Evolutionary conservation across 1,284 basidiomycete genomes (phyloP).

Genomic region (Rhodotorula glutinis): DNA sequence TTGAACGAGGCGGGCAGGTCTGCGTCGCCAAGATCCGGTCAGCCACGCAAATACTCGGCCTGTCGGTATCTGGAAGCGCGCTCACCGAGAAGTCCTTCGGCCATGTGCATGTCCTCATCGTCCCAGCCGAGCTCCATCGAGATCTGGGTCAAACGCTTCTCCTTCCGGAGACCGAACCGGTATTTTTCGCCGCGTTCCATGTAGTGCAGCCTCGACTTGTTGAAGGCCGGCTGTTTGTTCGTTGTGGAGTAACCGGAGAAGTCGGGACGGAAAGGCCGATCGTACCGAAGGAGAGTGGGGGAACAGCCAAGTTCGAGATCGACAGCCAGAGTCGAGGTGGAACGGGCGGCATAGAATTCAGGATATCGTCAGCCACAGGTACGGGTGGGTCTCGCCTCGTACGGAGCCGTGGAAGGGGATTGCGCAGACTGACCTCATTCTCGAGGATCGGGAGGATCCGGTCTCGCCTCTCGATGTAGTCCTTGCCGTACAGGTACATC

Average conservation of each 20-base stretch:
- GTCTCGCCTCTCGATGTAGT: constrained; percentile 20
- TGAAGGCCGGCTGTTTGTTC: constrained; percentile 59
- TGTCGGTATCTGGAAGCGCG: too few species aligned
- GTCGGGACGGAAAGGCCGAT: neutral
- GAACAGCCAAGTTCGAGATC: neutral
- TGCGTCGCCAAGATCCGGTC: constrained; percentile 7
- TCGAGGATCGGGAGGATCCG: constrained; percentile 31
- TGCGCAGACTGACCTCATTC: constrained; percentile 28
- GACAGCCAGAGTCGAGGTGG: too few species aligned
- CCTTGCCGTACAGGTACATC: constrained; percentile 36
- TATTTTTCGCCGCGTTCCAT: constrained; percentile 47
- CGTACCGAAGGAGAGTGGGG: neutral
- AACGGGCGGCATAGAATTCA: too few species aligned
- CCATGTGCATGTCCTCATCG: constrained; percentile 46
- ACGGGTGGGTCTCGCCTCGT: too few species aligned
- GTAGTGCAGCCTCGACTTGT: constrained; percentile 59
- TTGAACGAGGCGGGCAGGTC: constrained; percentile 38
- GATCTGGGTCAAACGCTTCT: constrained; percentile 52
- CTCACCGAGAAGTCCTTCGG: constrained; percentile 35
- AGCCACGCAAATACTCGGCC: too few species aligned
- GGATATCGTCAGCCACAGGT: too few species aligned
- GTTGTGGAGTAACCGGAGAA: neutral
- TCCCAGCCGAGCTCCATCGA: constrained; percentile 43
- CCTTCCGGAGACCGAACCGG: constrained; percentile 45
- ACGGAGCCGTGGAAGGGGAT: too few species aligned